Conservation (phyloP, 805 yeast genomes). For the Teunomyces funiuensis region DNA sequence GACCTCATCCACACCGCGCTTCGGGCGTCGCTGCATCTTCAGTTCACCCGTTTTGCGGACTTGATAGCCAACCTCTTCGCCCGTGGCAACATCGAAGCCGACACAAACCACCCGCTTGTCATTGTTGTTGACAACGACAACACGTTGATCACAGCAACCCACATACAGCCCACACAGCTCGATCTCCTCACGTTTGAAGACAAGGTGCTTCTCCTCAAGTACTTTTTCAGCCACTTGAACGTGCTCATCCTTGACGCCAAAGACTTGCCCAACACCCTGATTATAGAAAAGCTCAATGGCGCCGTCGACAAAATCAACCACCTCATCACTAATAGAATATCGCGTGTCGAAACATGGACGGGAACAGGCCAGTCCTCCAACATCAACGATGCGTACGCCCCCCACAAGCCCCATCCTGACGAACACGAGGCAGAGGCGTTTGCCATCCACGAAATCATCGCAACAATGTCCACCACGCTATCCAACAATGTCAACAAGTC, state of each 20-base stretch:
- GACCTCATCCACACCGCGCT: not conserved
- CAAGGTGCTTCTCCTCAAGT: conserved; percentile 30
- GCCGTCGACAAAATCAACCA: conserved; percentile 22
- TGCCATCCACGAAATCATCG: conserved; percentile 14
- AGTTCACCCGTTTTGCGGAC: conserved; percentile 12
- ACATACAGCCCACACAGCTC: conserved; percentile 10
- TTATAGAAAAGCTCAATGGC: conserved; percentile 16
- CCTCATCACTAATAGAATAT: conserved; percentile 30
- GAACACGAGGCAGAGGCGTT: not conserved
- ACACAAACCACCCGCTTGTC: conserved; percentile 32
- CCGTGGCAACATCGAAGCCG: conserved; percentile 35
- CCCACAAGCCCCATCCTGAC: not conserved
- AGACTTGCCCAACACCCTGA: conserved; percentile 9
- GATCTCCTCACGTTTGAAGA: conserved; percentile 28
- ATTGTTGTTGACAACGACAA: conserved; percentile 20
- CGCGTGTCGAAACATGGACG: conserved; percentile 45
- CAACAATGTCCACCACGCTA: conserved; percentile 38
- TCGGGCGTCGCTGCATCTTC: not conserved
- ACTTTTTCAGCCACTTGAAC: conserved; percentile 39
- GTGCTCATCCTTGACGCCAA: conserved; percentile 22
- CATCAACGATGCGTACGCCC: conserved; percentile 20
- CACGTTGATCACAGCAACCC: not conserved
- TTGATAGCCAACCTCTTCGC: conserved; percentile 27
- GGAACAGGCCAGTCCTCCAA: conserved; percentile 31
- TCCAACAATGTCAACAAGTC: conserved; percentile 26